Evolutionary conservation across 768 basidiomycete species (phyloP).

Genomic region (Suillus bovinus): DNA sequence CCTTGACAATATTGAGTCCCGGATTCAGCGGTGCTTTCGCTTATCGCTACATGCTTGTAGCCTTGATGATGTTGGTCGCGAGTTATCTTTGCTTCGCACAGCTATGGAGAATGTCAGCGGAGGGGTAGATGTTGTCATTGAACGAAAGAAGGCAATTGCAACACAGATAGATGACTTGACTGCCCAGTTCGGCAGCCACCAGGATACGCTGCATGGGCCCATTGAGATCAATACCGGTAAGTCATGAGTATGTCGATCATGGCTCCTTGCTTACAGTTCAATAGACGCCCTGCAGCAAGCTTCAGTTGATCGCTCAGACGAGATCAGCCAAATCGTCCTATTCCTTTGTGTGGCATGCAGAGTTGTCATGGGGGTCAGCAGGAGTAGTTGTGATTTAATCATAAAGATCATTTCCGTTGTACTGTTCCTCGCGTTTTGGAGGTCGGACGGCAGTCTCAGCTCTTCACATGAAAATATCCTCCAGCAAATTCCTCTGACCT

Average conservation of each 20-base stretch:
- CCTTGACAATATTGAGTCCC: background rate
- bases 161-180: too few species aligned
- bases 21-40: background rate
- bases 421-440: background rate
- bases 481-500: background rate
- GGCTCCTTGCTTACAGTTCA: too few species aligned
- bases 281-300: too few species aligned
- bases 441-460: conserved; percentile 1
- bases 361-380: conserved; percentile 20
- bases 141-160: background rate
- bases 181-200: too few species aligned
- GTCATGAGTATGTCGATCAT: too few species aligned
- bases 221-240: too few species aligned
- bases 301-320: too few species aligned
- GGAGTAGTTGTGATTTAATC: conserved; percentile 13
- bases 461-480: conserved; percentile 6
- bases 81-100: background rate
- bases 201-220: too few species aligned
- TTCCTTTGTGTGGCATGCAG: too few species aligned
- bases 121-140: background rate
- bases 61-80: background rate
- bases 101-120: background rate
- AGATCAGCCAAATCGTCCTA: too few species aligned
- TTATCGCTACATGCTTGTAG: background rate
- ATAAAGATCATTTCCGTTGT: conserved; percentile 7